Conservation (phyloP, 306 rosid genomes). For the Trichosanthes truncata region DNA sequence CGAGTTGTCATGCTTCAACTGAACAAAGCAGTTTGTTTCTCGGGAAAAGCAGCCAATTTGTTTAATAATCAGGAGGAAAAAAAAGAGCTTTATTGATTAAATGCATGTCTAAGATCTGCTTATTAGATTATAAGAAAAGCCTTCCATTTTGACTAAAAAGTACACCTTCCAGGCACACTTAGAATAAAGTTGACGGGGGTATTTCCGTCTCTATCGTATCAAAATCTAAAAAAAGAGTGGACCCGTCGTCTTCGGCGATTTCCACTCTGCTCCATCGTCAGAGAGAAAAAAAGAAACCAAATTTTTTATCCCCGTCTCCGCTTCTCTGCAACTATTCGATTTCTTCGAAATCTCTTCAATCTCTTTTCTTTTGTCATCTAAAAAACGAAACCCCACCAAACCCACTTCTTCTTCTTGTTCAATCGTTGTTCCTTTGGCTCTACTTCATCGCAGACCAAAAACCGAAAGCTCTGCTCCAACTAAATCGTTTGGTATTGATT, state of each 20-base stretch:
- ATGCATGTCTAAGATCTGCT: constrained; percentile 3
- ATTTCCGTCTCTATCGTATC: background rate
- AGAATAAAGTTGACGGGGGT: background rate
- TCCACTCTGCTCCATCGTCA: background rate
- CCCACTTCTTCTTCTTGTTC: constrained; percentile 16
- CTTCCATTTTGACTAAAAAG: background rate
- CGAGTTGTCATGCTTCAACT: background rate
- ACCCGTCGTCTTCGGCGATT: background rate
- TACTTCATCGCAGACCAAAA: constrained; percentile 54
- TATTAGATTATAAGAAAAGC: background rate
- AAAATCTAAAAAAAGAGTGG: background rate
- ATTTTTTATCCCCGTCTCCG: background rate
- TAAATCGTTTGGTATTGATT: constrained; percentile 5
- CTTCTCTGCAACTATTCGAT: background rate
- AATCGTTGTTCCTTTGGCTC: constrained; percentile 46
- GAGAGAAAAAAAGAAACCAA: background rate
- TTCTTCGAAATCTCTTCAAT: background rate
- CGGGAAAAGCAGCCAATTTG: background rate
- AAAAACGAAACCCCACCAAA: constrained; percentile 54
- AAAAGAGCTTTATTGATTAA: background rate
- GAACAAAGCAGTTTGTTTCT: constrained; percentile 12
- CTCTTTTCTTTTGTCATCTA: background rate
- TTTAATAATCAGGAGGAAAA: background rate
- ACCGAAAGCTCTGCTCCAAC: constrained; percentile 54
- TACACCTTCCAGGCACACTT: background rate